Base-by-base conservation (phyloP, 768 basidiomycete species). In the Tephrocybe sp. region DNA sequence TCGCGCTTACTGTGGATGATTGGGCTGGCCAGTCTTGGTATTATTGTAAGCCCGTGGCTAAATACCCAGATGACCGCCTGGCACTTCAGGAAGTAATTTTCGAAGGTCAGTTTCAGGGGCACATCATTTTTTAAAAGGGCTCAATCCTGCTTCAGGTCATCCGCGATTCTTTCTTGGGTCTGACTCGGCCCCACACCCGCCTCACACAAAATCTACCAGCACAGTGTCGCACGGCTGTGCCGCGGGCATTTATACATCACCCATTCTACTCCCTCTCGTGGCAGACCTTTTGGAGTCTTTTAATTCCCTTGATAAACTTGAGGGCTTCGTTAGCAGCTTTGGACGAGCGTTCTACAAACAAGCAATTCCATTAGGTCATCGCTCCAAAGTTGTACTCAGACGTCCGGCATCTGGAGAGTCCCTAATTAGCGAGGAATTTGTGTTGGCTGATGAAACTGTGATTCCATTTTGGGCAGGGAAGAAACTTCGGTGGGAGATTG, bases 31-130 rank as follows among this genome's bases (percentile, higher is more conserved):
- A 98, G 66, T 82, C 91, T 2, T 93, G 89, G 80, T 82, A 96
- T 62, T 99, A 89, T 70, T 98, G 97, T 76, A 99, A 98, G 68
- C 97, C 97, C 0, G 89, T 99, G 18, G 94, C 97, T 11, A 99
- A 99, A 69, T 94, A 83, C 65, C 96, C 96, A 1, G 86, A 89
- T 56, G 97, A 99, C 65, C 79, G 96, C 13, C 68, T 82, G 59
- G 93, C 96, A 12, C 69, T 99, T 49, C 80, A 82, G 43, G 77
- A 87, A 18, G 83, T 93, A 24, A 78, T 97, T 38, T 74, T 68
- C 54, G 81, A 89, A 73, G 91, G 92, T 88, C 52, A 35, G 70
- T 49, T 44, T 19, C 21, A 26, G 7, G 19, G 9, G n/a, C n/a
- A 28, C 26, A 8, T 31, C 11, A 26, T 24, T 32, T 24, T 26